Evolutionary conservation across 2,329 filamentous ascomycete species (phyloP).

Genomic region (Ophiocordyceps camponoti-rufipedis): DNA sequence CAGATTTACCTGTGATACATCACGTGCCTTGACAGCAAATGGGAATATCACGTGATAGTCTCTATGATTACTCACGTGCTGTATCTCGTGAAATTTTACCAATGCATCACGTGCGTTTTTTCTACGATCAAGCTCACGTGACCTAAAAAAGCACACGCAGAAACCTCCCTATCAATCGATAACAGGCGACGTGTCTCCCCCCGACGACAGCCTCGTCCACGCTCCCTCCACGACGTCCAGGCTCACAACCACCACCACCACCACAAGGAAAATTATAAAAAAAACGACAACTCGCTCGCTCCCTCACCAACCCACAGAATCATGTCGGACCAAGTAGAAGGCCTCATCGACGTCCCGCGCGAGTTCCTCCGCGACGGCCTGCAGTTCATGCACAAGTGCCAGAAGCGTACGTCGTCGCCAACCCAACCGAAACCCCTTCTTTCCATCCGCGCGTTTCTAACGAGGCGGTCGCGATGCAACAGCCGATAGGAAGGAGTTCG

Average conservation of each 20-base stretch:
- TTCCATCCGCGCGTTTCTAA: not conserved
- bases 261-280: not conserved
- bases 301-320: slow-evolving; percentile 6
- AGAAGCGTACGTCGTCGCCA: slow-evolving; percentile 30
- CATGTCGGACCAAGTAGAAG: slow-evolving; percentile 52
- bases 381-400: slow-evolving; percentile 43
- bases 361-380: slow-evolving; percentile 45
- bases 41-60: too few relatives aligned
- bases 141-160: not conserved
- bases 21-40: too few relatives aligned
- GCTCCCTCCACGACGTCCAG: not conserved
- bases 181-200: not conserved
- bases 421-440: not conserved
- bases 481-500: slow-evolving; percentile 25
- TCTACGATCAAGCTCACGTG: not conserved
- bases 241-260: not conserved
- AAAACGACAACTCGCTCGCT: not conserved
- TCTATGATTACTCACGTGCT: too few relatives aligned
- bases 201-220: not conserved
- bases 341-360: slow-evolving; percentile 49
- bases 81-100: too few relatives aligned
- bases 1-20: too few relatives aligned
- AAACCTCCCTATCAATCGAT: not conserved
- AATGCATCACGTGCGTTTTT: too few relatives aligned
- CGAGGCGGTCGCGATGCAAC: not conserved